Evolutionary conservation across 2,329 filamentous ascomycete genomes (phyloP), one percentile per base, ranked within the genome.

Genomic region (Fusarium sp.): DNA sequence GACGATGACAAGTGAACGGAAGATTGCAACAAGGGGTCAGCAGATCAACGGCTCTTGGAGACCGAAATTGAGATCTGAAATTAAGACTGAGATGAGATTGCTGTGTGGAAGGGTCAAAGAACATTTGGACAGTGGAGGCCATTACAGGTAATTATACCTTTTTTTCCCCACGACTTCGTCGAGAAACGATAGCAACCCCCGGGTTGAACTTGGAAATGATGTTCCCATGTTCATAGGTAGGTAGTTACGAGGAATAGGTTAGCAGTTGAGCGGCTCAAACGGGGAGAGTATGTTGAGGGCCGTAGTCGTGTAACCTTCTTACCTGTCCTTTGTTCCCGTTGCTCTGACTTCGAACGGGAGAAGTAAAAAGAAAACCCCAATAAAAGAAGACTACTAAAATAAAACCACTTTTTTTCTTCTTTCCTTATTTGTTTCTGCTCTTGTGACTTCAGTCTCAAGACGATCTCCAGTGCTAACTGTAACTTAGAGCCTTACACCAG

Each of bases 101-200:
- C 14, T 22, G 22, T 58, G 35, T 41, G 47, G 19, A 47, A 52
- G 44, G 39, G 33, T 19, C 17, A 45, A 59, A 55, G 47, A 48
- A 30, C 40, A 41, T 61, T 61, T 44, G 32, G 41, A 43, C 41
- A 44, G 43, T 47, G 48, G 59, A 46, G 40, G 58, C 45, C 45
- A n/a, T n/a, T 37, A 17, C 46, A 41, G 40, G 40, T 63, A 58
- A 64, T 57, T 64, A 64, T 64, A 64, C 33, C 40, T 51, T 56
- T 56, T 56, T 39, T 43, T 17, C 8, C 33, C 7, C 33, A n/a
- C 45, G 35, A 33, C 33, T 63, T 22, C 41, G 47, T 11, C 17
- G 7, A 17, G 30, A 51, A 39, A 30, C 27, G 47, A 25, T n/a
- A 13, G 20, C 17, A 49, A 51, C 58, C 60, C 37, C 41, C 27